phyloP scores from a whole-genome alignment of 495 filamentous ascomycete genomes.

The Rhypophila decipiens region DNA sequence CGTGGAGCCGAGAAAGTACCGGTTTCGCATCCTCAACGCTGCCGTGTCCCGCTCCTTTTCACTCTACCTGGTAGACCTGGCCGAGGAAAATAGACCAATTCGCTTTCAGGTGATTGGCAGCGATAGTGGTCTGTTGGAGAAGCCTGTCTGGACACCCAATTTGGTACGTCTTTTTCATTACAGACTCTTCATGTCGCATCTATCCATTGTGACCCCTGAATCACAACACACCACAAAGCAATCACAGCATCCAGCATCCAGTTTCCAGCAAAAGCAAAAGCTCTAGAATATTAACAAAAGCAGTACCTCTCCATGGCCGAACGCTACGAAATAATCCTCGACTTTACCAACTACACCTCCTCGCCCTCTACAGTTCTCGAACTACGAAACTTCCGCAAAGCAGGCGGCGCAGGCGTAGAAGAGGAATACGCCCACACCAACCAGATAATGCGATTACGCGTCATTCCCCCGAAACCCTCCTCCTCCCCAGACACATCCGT shows the following conservation, averaged over 20 bases:
- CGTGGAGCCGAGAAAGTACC: conserved; percentile 53
- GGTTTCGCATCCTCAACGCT: conserved; percentile 47
- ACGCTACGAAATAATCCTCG: conserved; percentile 49
- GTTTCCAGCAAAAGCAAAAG: no score
- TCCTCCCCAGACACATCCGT: no score
- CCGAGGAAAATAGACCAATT: conserved; percentile 16
- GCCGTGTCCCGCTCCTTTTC: conserved; percentile 43
- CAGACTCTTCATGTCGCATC: no score
- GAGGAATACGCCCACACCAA: conserved; percentile 42
- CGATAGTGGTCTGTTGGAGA: conserved; percentile 42
- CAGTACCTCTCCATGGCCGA: conserved; percentile 48
- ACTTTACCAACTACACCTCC: conserved; percentile 41
- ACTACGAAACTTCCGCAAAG: conserved; percentile 44
- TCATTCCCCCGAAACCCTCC: conserved; percentile 29
- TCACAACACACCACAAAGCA: no score
- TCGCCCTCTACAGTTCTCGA: conserved; percentile 43
- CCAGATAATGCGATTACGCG: conserved; percentile 49
- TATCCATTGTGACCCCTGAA: no score
- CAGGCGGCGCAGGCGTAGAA: conserved; percentile 33
- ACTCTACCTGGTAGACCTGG: conserved; percentile 32
- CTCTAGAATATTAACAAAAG: no score
- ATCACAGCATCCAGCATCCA: no score
- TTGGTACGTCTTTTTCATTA: no score
- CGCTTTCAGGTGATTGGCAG: conserved; percentile 45
- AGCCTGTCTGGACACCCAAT: conserved; percentile 25